Conservation (phyloP, 305 asterid species). For the Rubia occidens region DNA sequence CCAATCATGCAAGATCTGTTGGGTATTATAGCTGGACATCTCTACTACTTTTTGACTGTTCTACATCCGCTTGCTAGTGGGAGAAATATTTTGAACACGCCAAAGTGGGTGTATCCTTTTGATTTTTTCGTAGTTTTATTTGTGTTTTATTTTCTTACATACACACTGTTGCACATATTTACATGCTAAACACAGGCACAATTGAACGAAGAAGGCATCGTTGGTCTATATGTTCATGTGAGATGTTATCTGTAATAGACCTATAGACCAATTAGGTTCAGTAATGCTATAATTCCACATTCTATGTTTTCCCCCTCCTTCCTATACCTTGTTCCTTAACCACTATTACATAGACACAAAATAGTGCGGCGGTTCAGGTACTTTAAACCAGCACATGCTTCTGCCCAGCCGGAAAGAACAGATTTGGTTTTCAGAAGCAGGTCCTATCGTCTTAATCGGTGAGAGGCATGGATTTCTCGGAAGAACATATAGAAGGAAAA, state of each 20-base stretch:
- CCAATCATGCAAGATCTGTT: slow-evolving; percentile 66
- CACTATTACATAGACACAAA: slow-evolving; percentile 40
- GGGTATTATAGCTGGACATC: slow-evolving; percentile 86
- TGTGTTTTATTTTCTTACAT: background rate
- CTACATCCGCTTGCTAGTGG: slow-evolving; percentile 94
- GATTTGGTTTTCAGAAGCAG: slow-evolving; percentile 59
- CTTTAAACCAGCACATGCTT: slow-evolving; percentile 39
- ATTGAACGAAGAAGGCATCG: background rate
- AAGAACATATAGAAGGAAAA: background rate
- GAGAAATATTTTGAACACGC: slow-evolving; percentile 62
- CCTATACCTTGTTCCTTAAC: slow-evolving; percentile 40
- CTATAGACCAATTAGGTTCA: background rate
- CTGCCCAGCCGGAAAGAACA: slow-evolving; percentile 20
- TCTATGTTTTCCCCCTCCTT: background rate
- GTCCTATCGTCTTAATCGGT: slow-evolving; percentile 64
- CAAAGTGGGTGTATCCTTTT: slow-evolving; percentile 89
- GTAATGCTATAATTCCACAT: background rate
- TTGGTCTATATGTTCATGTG: too few relatives aligned
- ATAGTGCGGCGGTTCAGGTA: slow-evolving; percentile 63
- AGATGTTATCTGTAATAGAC: too few relatives aligned
- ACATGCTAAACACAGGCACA: background rate
- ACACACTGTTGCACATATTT: background rate
- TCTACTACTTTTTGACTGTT: slow-evolving; percentile 78
- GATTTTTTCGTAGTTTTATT: background rate
- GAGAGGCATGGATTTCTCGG: slow-evolving; percentile 17